Evolutionary conservation across 352 stramenopile genomes (phyloP), one percentile per base, ranked within the genome.

Genomic region (Thalassiosira sp.): DNA sequence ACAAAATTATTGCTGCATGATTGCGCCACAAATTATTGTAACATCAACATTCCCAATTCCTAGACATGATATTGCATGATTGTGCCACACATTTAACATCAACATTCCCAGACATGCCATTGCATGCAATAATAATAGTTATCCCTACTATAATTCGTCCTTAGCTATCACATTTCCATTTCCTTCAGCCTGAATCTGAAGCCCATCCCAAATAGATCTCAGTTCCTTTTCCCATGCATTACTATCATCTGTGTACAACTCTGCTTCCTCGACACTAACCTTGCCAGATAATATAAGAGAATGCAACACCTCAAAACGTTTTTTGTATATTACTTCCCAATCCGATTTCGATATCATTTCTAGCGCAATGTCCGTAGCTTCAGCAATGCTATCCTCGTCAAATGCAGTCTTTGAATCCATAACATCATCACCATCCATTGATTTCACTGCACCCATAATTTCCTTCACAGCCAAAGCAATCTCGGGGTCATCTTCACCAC

Each of bases 271-370:
- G 1, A 22, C 31, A 56, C 58, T 56, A 28, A 67, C 8, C 22
- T 56, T 67, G 6, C 58, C 40, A n/a, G 40, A 25, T 13, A 15
- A n/a, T 18, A 67, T 56, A 7, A 67, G 11, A 24, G 58, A 54
- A 11, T 43, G 5, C 18, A 67, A 67, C 24, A 67, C 43, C 3
- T 57, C 58, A 42, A 3, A 1, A 2, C 58, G 58, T 56, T 43
- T 53, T 5, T 67, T 35, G 24, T 43, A 56, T 33, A 67, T 49
- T 11, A 43, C 6, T 6, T 18, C 37, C 33, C 37, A 67, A 20
- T 67, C 40, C 6, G 58, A 67, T 45, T 20, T 53, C 3, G 40
- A 43, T 35, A 67, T 40, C 58, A 56, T 56, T 20, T 67, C 58
- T 10, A 67, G 37, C 3, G 58, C 58, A 25, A 57, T 43, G 1